Base-by-base conservation (phyloP, 2,329 filamentous ascomycete species). In the Fusarium nisikadoi region DNA sequence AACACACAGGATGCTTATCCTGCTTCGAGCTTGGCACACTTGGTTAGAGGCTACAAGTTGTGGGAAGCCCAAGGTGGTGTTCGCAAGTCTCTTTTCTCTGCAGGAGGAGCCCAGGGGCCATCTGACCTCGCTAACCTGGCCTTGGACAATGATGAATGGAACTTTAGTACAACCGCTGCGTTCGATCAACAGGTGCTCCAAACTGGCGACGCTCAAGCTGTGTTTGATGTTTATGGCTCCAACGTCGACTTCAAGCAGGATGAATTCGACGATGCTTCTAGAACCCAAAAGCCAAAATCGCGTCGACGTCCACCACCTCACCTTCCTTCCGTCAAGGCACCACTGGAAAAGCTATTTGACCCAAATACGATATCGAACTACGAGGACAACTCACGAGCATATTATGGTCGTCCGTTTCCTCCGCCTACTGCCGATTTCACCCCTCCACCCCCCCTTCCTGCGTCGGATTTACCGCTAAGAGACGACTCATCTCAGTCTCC, bases 21-120 rank as follows among this genome's bases (percentile, higher is more conserved):
- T 1, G 90, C 90, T 0, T 87, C 87, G 0, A 86, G 85, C 8
- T 85, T 95, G 5, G 83, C 89, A 5, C 85, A 89, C 65, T 84
- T 95, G 3, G 91, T 95, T 14, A 88, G 90, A 71, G 90, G 89
- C 17, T 95, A 92, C 81, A 91, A 90, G 77, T 78, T 91, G 25
- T 95, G 93, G 93, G 93, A 95, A 79, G 87, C 90, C 12, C 87
- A 89, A 73, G 93, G 93, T 29, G 93, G 93, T 33, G 89, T 89
- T 72, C 88, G 93, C 49, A 89, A 88, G 70, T 92, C 90, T 20
- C 83, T 92, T 2, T 92, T 92, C 70, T 86, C 86, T 10, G 81
- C 85, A 6, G 87, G 87, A 27, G 90, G 90, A 64, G 90, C 89
- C 4, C 88, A 90, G 70, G 86, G 83, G 3, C 84, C 86, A 17